A percentile compares a stretch with the other conserved stretches of the same genome.
phyloP scores from a whole-genome alignment of 148 eudicot genomes.

The Rheum nobile region DNA sequence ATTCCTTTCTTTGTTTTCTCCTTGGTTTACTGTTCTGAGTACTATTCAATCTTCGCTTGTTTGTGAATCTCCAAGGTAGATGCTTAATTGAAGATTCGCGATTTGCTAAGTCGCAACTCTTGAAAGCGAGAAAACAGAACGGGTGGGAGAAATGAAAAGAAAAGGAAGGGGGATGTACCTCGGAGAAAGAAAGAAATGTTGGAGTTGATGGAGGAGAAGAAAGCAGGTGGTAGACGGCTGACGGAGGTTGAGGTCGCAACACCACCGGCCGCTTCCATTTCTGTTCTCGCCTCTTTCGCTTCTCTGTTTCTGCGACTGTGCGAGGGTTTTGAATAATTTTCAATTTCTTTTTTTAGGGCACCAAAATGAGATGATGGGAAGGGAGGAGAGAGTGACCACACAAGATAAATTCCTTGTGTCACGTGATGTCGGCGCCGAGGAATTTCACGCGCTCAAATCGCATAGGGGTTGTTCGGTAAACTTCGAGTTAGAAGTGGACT shows the following conservation, averaged over 20 bases:
- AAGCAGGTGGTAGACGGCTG: conserved; percentile 5
- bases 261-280: background rate
- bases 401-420: background rate
- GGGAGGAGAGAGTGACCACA: background rate
- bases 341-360: background rate
- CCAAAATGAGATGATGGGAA: background rate
- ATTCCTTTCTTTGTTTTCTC: no score
- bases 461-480: no score
- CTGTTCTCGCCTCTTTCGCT: background rate
- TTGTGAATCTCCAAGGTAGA: background rate
- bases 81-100: background rate
- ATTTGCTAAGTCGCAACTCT: background rate
- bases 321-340: background rate
- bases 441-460: background rate
- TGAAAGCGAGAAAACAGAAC: background rate
- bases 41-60: background rate
- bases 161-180: background rate
- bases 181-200: background rate
- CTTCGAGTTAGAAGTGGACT: no score
- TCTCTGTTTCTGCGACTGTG: no score
- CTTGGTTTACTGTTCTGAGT: no score
- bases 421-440: background rate
- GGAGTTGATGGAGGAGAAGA: background rate
- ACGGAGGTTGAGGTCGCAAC: background rate
- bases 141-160: background rate